Conservation (phyloP, 352 stramenopile genomes). For the Hyaloperonospora arabidopsidis region DNA sequence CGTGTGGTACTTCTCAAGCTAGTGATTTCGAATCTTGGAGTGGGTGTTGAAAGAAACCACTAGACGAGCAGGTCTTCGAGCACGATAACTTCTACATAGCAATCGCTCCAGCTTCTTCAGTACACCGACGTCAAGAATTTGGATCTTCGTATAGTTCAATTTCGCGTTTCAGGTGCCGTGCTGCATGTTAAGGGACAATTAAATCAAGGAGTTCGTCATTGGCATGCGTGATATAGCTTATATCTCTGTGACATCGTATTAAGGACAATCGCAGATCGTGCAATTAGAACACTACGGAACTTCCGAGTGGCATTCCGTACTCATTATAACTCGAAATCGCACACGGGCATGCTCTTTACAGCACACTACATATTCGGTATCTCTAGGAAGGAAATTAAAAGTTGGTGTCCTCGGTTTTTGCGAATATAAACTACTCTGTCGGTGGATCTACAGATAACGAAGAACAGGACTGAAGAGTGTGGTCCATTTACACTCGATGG, state of each 20-base stretch:
- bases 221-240: conserved; percentile 58
- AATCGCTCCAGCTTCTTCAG: conserved; percentile 36
- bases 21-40: conserved; percentile 64
- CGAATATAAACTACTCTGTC: conserved; percentile 33
- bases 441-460: conserved; percentile 9
- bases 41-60: conserved; percentile 38
- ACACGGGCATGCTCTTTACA: conserved; percentile 68
- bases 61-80: conserved; percentile 42
- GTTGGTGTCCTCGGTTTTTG: conserved; percentile 62
- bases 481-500: conserved; percentile 75
- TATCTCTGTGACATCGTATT: conserved; percentile 71
- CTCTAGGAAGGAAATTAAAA: conserved; percentile 50
- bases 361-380: conserved; percentile 51
- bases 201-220: conserved; percentile 64
- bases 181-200: conserved; percentile 60
- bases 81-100: conserved; percentile 50
- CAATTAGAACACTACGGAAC: conserved; percentile 47
- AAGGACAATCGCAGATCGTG: conserved; percentile 57
- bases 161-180: conserved; percentile 70
- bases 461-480: conserved; percentile 51
- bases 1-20: conserved; percentile 62
- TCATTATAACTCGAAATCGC: conserved; percentile 41
- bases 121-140: too few relatives aligned
- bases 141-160: conserved; percentile 68
- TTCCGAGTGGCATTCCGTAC: conserved; percentile 46